Evolutionary conservation across 2,329 filamentous ascomycete species (phyloP).

Genomic region (Trematosphaeria pertusa): DNA sequence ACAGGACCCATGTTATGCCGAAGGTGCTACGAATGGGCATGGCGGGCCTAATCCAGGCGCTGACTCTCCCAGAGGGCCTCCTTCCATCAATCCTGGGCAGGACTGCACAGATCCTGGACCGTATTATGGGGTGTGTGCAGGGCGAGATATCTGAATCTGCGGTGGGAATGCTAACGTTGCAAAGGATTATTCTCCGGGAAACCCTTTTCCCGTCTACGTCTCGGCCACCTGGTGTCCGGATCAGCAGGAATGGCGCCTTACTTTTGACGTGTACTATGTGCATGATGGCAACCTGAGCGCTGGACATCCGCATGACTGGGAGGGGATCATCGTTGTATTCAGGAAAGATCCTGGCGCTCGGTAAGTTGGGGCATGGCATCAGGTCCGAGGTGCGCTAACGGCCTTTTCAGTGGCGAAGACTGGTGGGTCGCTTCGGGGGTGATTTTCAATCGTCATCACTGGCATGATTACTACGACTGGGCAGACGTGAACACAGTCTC

Average conservation of each 20-base stretch:
- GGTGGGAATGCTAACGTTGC: not conserved
- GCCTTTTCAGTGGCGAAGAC: no score
- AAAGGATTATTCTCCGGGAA: slow-evolving; percentile 4
- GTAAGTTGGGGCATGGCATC: no score
- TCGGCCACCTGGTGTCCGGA: not conserved
- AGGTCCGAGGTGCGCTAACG: no score
- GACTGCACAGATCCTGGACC: slow-evolving; percentile 1
- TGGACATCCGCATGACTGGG: slow-evolving; percentile 4
- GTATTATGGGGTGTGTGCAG: not conserved
- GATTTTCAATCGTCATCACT: slow-evolving; percentile 3
- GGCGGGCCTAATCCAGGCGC: slow-evolving; percentile 3
- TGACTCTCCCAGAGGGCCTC: not conserved
- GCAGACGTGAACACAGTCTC: not conserved
- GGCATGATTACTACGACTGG: not conserved
- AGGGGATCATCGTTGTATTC: slow-evolving; percentile 1
- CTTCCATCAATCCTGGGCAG: not conserved
- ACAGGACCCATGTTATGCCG: slow-evolving; percentile 5
- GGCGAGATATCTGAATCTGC: no score
- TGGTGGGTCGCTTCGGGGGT: slow-evolving; percentile 3
- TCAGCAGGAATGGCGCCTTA: slow-evolving; percentile 5
- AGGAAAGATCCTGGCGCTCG: not conserved
- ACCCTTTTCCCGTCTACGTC: slow-evolving; percentile 4
- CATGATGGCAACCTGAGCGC: not conserved
- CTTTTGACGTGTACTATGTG: slow-evolving; percentile 7
- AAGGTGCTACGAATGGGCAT: not conserved